Evolutionary conservation across 441 rosid genomes (phyloP).

Genomic region (Rhodomyrtus psidioides): DNA sequence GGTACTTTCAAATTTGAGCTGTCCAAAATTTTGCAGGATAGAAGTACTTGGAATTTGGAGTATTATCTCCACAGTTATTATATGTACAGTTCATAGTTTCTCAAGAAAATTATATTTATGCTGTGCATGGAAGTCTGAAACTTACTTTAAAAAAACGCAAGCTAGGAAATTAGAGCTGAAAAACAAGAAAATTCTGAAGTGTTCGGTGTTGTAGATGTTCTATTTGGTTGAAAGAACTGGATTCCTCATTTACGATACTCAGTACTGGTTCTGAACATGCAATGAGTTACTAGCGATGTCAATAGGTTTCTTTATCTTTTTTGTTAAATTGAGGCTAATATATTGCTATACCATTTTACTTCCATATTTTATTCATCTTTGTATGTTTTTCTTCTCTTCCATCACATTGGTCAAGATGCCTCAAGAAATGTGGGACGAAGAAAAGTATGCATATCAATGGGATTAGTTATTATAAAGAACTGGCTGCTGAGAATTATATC

Average conservation of each 20-base stretch:
- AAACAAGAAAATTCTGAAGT: not conserved
- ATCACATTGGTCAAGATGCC: not conserved
- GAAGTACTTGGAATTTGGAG: conserved; percentile 30
- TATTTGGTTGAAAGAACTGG: not conserved
- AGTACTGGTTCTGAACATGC: not conserved
- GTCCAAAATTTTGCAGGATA: conserved; percentile 26
- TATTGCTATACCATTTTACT: not conserved
- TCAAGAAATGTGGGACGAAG: not conserved
- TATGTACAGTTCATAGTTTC: conserved; percentile 7
- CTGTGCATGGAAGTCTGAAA: not conserved
- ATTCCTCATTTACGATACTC: not conserved
- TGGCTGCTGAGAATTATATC: not conserved
- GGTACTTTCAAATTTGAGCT: conserved; percentile 28
- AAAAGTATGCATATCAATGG: not conserved
- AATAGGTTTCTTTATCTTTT: not conserved
- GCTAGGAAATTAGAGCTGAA: not conserved
- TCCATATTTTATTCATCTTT: not conserved
- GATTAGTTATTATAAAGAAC: not conserved
- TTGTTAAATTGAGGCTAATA: not conserved
- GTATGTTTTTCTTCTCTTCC: not conserved
- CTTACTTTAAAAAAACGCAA: not conserved
- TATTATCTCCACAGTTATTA: conserved; percentile 16
- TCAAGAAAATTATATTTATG: not conserved
- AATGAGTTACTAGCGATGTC: not conserved
- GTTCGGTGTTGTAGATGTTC: not conserved